phyloP scores from a whole-genome alignment of 2,329 filamentous ascomycete genomes.

The Scytalidium sp. region DNA sequence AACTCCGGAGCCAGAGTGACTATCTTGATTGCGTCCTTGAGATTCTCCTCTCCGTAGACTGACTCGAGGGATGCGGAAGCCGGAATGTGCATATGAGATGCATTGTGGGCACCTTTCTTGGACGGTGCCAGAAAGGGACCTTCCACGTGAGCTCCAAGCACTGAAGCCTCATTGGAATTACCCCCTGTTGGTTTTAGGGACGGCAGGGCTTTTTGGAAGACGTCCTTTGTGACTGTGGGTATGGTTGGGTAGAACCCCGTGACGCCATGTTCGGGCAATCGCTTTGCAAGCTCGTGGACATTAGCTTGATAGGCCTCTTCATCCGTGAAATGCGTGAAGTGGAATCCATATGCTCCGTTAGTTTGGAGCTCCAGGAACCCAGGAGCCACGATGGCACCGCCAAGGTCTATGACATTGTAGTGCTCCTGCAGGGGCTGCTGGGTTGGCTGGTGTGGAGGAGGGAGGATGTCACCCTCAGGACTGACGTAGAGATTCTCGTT shows the following conservation, averaged over 20 bases:
- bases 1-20: constrained; percentile 53
- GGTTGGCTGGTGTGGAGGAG: constrained; percentile 13
- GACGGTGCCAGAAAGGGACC: constrained; percentile 50
- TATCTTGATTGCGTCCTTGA: constrained; percentile 40
- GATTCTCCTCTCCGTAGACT: constrained; percentile 43
- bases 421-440: background rate
- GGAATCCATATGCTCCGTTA: constrained; percentile 45
- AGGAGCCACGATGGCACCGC: constrained; percentile 47
- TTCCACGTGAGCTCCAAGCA: constrained; percentile 55
- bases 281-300: constrained; percentile 42
- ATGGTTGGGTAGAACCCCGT: constrained; percentile 53
- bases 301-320: constrained; percentile 34
- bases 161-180: constrained; percentile 39
- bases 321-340: constrained; percentile 48
- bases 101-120: constrained; percentile 50
- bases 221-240: constrained; percentile 43
- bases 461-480: constrained; percentile 12
- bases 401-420: constrained; percentile 35
- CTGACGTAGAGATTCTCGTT: background rate
- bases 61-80: constrained; percentile 14
- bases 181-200: constrained; percentile 38
- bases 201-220: constrained; percentile 42
- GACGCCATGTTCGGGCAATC: constrained; percentile 48
- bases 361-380: constrained; percentile 55
- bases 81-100: constrained; percentile 22